Evolutionary conservation across 1,284 basidiomycete species (phyloP).

Genomic region (Fistulinella staudtii): DNA sequence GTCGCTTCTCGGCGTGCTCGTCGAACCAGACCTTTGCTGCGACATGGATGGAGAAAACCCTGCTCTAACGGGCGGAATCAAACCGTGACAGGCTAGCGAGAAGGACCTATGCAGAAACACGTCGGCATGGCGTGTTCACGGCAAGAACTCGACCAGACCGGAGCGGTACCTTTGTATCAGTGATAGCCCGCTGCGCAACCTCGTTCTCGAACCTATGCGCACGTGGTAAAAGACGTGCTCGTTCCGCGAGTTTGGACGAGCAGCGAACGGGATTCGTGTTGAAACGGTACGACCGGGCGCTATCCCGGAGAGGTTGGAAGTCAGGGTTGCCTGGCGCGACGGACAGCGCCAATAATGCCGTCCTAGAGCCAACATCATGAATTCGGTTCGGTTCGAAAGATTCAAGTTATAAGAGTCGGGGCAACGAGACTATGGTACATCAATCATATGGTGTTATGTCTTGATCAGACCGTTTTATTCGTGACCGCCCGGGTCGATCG

Average conservation of each 20-base stretch:
- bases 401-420: not conserved
- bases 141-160: not conserved
- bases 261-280: not conserved
- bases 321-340: constrained; percentile 5
- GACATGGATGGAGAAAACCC: constrained; percentile 27
- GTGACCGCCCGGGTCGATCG: constrained; percentile 1
- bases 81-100: not conserved
- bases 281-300: not conserved
- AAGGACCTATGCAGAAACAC: constrained; percentile 14
- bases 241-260: not conserved
- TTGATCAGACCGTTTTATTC: constrained; percentile 1
- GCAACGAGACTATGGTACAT: constrained; percentile 7
- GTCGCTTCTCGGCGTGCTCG: constrained; percentile 17
- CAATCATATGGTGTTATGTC: constrained; percentile 2
- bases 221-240: not conserved
- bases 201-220: constrained; percentile 1
- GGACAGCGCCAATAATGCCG: constrained; percentile 11
- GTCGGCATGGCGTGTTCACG: constrained; percentile 11
- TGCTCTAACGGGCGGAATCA: not conserved
- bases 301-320: constrained; percentile 7
- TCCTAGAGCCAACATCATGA: constrained; percentile 19
- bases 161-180: constrained; percentile 15
- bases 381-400: not conserved
- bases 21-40: constrained; percentile 34
- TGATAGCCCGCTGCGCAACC: constrained; percentile 3